Base-by-base conservation (phyloP, 2,329 filamentous ascomycete species). In the Aureobasidium uvarum region DNA sequence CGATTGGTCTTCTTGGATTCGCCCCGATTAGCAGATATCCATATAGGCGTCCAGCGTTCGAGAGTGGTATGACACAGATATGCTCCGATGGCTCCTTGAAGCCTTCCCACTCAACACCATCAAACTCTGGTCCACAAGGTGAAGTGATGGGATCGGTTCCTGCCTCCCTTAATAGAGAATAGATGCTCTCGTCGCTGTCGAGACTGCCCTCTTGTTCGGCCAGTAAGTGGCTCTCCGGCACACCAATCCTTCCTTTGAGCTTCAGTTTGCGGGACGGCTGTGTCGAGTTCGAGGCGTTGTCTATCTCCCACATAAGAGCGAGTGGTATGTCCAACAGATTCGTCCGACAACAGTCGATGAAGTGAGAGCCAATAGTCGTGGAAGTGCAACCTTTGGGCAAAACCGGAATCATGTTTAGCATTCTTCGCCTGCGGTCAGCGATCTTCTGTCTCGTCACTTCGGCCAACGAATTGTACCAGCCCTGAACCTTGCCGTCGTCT, bases 21-120 rank as follows among this genome's bases (percentile, higher is more conserved):
- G 52, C 23, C 3, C 67, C 67, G 25, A 68, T 14, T 2, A 65
- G 16, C 18, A 68, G 16, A 28, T 65, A 68, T n/a, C 64, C 67
- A n/a, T 56, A 54, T 46, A 52, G 10, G 28, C 55, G 20, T 38
- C 65, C 38, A 16, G 60, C 41, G 14, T 54, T 50, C 14, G 33
- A 31, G 1, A 65, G 23, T 1, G 63, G 50, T n/a, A 65, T 11
- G 10, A 20, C 18, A 20, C 51, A 46, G 23, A 71, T 43, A 6
- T 62, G 55, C 33, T 54, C 64, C 18, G 68, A 67, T 10, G 66
- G 62, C 43, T 71, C 70, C 16, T 66, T 68, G 28, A 66, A 69
- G 0, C 72, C 72, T 33, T 62, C 54, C 71, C 71, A 72, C 1
- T 52, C 41, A 18, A 72, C 46, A 5, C 67, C 70, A 1, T 69